Base-by-base conservation (phyloP, 2,329 filamentous ascomycete genomes). In the Aspergillus fumigatiaffinis region DNA sequence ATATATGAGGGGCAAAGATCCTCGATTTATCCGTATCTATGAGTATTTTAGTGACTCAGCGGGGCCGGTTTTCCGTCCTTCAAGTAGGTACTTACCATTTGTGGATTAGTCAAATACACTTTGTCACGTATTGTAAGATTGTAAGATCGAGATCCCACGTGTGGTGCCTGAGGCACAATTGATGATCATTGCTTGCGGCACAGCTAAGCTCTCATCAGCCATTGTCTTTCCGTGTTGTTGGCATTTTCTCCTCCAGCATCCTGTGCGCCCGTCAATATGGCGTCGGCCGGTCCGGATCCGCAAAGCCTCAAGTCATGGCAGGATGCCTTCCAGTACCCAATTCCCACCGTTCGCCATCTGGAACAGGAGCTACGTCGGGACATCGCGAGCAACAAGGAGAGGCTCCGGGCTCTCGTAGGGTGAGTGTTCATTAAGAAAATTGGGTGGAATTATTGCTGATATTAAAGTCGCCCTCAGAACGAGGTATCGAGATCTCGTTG, bases 401-500 rank as follows among this genome's bases (percentile, higher is more conserved):
- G 85, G 75, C 78, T 89, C 65, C 81, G 86, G 65, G 82, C 83
- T 62, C 80, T 88, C 56, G 86, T 89, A 61, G 86, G 86, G 84
- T 86, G 78, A 57, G 79, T 63, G 32, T 52, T 58, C 32, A n/a
- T 51, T 3, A 17, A 17, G 8, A 3, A 14, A 21, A 4, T 29
- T 14, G 5, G 35, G 6, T 25, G 4, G 14, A 25, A 52, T 26
- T 23, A 46, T 29, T 1, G 44, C 58, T 62, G 51, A 63, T 57
- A 49, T 54, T 50, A 54, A 50, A 51, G 58, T 44, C 50, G 53
- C 50, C 23, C 53, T 9, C 64, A 87, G 84, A 21, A 79, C 83
- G 65, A 84, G 85, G 68, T 97, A 97, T 75, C 89, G 93, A 64
- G 91, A 94, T 67, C 85, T 97, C 8, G 85, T 97, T 26, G 90